A percentile compares a stretch with the other conserved stretches of the same genome.
Evolutionary conservation across 2,329 filamentous ascomycete species (phyloP).

Genomic region (Ophiocordyceps robertsii): DNA sequence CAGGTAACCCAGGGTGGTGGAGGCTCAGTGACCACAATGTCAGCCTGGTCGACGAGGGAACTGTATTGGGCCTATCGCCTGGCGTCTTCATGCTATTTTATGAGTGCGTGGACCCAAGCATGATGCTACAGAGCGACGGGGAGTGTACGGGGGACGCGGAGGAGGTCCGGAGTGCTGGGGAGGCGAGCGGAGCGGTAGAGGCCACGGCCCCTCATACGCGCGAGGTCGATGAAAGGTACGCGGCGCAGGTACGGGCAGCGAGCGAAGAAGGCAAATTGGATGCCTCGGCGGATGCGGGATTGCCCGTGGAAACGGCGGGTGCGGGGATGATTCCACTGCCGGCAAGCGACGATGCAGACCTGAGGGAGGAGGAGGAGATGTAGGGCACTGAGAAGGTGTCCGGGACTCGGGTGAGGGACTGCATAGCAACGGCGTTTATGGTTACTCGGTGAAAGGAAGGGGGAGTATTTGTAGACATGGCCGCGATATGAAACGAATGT

Average conservation of each 20-base stretch:
- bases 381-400: not conserved
- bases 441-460: no score
- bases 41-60: conserved; percentile 55
- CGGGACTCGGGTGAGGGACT: not conserved
- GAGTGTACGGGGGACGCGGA: conserved; percentile 4
- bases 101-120: conserved; percentile 51
- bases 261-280: not conserved
- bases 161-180: not conserved
- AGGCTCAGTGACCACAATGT: conserved; percentile 83
- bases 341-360: not conserved
- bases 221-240: no score
- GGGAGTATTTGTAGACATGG: no score
- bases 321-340: not conserved
- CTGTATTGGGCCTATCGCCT: conserved; percentile 54
- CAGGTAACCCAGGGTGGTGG: conserved; percentile 58
- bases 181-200: no score
- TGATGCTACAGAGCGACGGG: conserved; percentile 25
- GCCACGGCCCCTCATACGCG: no score
- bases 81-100: conserved; percentile 98
- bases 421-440: conserved; percentile 16
- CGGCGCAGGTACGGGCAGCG: no score
- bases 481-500: no score
- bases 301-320: not conserved
- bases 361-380: no score
- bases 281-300: not conserved